phyloP scores from a whole-genome alignment of 805 yeast genomes.

The Saturnispora hagleri region DNA sequence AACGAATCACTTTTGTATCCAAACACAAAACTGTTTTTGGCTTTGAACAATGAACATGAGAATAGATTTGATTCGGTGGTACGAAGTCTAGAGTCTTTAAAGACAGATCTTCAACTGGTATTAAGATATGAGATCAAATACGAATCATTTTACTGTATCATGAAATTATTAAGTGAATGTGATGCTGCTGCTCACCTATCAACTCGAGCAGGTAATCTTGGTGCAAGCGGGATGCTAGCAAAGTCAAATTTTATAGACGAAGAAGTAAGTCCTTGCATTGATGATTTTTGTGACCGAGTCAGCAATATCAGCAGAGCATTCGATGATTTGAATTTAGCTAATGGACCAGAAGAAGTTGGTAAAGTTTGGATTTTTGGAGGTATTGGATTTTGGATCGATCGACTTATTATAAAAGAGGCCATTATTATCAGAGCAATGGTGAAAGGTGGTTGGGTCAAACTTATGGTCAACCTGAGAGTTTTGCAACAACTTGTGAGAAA shows the following conservation, averaged over 20 bases:
- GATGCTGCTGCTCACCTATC: not conserved
- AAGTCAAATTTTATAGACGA: conserved; percentile 1
- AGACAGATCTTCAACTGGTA: conserved; percentile 34
- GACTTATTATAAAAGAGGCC: conserved; percentile 44
- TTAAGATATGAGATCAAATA: conserved; percentile 48
- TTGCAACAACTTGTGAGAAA: conserved; percentile 62
- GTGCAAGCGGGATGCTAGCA: not conserved
- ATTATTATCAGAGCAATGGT: conserved; percentile 42
- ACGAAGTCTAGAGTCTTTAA: conserved; percentile 27
- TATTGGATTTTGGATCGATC: conserved; percentile 31
- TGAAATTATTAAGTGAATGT: conserved; percentile 3
- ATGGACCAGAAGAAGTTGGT: not conserved
- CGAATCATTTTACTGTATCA: conserved; percentile 13
- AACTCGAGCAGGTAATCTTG: not conserved
- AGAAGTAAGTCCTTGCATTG: conserved; percentile 11
- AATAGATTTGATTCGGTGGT: conserved; percentile 31
- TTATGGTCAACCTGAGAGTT: conserved; percentile 52
- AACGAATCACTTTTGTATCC: not conserved
- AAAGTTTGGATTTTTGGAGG: conserved; percentile 13
- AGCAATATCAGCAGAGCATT: conserved; percentile 11
- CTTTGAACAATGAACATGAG: conserved; percentile 23
- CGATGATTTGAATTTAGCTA: conserved; percentile 7
- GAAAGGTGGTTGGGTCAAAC: conserved; percentile 47
- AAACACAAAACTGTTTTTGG: conserved; percentile 14
- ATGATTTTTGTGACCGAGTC: conserved; percentile 13